Conservation (phyloP, 1,284 basidiomycete genomes). For the Cerioporus squamosus region DNA sequence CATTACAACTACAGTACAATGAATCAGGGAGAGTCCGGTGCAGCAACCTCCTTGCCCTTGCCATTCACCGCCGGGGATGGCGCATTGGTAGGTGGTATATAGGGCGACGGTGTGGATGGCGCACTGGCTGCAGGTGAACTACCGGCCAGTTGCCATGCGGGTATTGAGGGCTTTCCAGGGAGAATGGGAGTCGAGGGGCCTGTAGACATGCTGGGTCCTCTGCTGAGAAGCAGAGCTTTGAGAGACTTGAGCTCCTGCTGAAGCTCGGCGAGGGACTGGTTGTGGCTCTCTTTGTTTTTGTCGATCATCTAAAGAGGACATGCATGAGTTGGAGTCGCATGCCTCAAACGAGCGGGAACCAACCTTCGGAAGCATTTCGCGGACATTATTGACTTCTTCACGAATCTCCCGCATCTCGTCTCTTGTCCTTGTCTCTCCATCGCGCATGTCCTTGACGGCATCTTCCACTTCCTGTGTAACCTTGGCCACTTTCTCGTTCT, state of each 20-base stretch:
- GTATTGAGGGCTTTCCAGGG: constrained; percentile 75
- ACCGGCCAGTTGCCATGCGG: constrained; percentile 83
- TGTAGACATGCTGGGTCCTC: constrained; percentile 58
- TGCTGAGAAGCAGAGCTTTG: constrained; percentile 89
- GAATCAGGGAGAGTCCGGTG: constrained; percentile 8
- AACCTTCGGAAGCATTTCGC: constrained; percentile 92
- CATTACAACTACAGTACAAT: background rate
- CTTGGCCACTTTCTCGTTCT: constrained; percentile 78
- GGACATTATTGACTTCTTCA: constrained; percentile 89
- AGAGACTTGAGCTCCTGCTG: constrained; percentile 96
- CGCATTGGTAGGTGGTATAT: constrained; percentile 5
- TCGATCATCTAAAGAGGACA: constrained; percentile 79
- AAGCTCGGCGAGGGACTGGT: constrained; percentile 80
- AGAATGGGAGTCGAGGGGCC: constrained; percentile 54
- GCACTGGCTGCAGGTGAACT: constrained; percentile 21
- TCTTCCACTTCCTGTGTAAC: constrained; percentile 83
- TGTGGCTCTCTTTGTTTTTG: constrained; percentile 86
- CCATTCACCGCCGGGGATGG: too few relatives aligned
- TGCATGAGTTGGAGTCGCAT: background rate
- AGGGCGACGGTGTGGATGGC: constrained; percentile 27
- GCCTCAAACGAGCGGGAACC: constrained; percentile 7
- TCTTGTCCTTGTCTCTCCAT: constrained; percentile 79
- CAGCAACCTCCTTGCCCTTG: constrained; percentile 37
- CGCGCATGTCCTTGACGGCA: constrained; percentile 77
- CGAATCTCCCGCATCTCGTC: constrained; percentile 93